These are phyloP conservation scores for Metschnikowia orientalis DNA, from an alignment of 805 yeast genomes.

Conservation along the genomic window DNA sequence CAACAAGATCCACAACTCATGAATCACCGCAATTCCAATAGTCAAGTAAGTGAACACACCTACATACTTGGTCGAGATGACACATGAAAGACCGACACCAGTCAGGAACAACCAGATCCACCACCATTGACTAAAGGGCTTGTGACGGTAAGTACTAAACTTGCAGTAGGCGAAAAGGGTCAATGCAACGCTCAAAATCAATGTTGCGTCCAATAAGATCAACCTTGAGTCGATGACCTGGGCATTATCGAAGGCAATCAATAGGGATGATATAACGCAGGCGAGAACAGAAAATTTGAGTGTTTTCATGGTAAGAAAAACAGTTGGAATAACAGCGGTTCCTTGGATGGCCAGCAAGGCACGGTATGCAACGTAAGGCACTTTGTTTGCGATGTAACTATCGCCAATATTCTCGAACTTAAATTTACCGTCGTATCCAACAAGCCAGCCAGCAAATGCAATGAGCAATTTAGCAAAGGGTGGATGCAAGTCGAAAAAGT, in stretches of 20 bases:
- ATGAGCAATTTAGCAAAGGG: conserved; percentile 93
- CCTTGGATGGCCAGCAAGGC: conserved; percentile 78
- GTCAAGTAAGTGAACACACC: conserved; percentile 89
- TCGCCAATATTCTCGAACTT: conserved; percentile 90
- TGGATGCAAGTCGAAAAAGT: conserved; percentile 95
- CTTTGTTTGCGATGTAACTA: conserved; percentile 68
- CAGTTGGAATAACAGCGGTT: conserved; percentile 72
- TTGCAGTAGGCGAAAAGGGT: conserved; percentile 75
- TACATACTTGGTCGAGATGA: conserved; percentile 92
- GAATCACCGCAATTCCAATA: conserved; percentile 79
- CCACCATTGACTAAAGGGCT: conserved; percentile 72
- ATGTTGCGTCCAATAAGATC: conserved; percentile 86
- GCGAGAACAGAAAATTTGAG: conserved; percentile 75
- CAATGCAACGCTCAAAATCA: conserved; percentile 76
- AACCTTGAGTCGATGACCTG: conserved; percentile 87
- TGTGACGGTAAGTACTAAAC: conserved; percentile 61
- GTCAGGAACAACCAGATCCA: conserved; percentile 82
- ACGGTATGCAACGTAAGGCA: conserved; percentile 83
- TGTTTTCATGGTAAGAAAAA: conserved; percentile 83
- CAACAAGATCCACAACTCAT: conserved; percentile 84
- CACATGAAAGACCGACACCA: conserved; percentile 84
- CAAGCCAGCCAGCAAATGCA: conserved; percentile 83
- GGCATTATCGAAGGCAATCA: conserved; percentile 85
- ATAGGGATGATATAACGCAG: conserved; percentile 66
- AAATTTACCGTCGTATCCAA: conserved; percentile 89